Percentiles rank a stretch among this genome's conserved stretches.
Evolutionary conservation across 768 basidiomycete genomes (phyloP).

Genomic region (Grammothele lineata): DNA sequence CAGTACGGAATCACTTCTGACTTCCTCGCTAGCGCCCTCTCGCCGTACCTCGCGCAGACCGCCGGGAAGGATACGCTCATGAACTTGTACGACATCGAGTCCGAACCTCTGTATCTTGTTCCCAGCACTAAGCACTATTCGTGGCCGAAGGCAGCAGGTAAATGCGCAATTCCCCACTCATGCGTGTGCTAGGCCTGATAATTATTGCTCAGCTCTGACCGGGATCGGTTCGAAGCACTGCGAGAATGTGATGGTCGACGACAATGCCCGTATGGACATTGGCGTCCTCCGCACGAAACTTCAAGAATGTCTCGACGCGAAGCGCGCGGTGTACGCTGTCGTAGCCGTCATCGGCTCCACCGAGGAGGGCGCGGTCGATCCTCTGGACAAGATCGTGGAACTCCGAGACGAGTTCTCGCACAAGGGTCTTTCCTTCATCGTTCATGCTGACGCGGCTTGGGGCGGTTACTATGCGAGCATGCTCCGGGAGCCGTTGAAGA

Average conservation of each 20-base stretch:
- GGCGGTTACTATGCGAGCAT: constrained; percentile 41
- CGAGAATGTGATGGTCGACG: constrained; percentile 32
- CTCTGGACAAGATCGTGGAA: constrained; percentile 32
- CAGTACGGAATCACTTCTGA: constrained; percentile 32
- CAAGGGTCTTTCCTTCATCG: constrained; percentile 34
- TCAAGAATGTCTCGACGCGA: constrained; percentile 26
- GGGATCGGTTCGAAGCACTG: constrained; percentile 40
- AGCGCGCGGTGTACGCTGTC: constrained; percentile 37
- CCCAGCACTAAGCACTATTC: constrained; percentile 38
- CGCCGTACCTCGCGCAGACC: constrained; percentile 33
- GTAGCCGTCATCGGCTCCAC: constrained; percentile 42
- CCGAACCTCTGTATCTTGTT: constrained; percentile 25
- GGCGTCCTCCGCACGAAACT: constrained; percentile 24
- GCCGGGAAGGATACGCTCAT: constrained; percentile 31
- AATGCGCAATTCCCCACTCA: constrained; percentile 8
- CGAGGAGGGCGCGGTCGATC: constrained; percentile 42
- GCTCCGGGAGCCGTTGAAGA: constrained; percentile 18
- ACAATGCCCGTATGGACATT: constrained; percentile 32
- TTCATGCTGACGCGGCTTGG: constrained; percentile 46
- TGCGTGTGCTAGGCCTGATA: neutral
- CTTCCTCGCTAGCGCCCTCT: constrained; percentile 29
- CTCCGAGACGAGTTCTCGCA: constrained; percentile 28
- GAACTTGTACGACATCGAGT: constrained; percentile 21
- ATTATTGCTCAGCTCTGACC: constrained; percentile 29
- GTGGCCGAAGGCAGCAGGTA: constrained; percentile 45